phyloP scores from a whole-genome alignment of 2,329 filamentous ascomycete genomes.

The Sodiomyces alkalinus region DNA sequence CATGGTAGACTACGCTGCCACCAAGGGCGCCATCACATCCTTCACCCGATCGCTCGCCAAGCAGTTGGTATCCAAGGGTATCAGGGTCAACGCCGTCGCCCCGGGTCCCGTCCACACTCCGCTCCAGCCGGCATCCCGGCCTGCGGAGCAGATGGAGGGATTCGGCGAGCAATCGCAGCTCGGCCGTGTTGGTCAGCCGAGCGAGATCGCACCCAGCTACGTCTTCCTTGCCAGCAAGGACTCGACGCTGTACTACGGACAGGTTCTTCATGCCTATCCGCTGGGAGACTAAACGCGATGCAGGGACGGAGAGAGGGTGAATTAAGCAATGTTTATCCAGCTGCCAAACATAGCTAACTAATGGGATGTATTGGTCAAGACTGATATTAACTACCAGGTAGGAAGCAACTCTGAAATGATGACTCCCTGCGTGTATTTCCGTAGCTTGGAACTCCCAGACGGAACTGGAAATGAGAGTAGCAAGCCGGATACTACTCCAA shows the following conservation, averaged over 20 bases:
- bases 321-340: too few species aligned
- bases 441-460: too few species aligned
- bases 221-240: constrained; percentile 25
- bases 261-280: constrained; percentile 23
- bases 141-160: constrained; percentile 27
- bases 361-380: too few species aligned
- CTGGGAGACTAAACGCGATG: constrained; percentile 24
- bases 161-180: constrained; percentile 23
- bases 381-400: too few species aligned
- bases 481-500: too few species aligned
- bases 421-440: too few species aligned
- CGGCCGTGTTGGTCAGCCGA: constrained; percentile 25
- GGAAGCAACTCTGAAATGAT: too few species aligned
- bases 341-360: too few species aligned
- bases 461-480: too few species aligned
- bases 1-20: constrained; percentile 40
- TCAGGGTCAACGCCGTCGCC: constrained; percentile 34
- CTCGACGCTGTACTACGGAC: constrained; percentile 21
- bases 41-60: constrained; percentile 38
- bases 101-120: constrained; percentile 27
- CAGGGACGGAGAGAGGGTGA: too few species aligned
- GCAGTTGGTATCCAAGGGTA: constrained; percentile 38
- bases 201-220: constrained; percentile 25
- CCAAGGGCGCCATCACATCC: constrained; percentile 41
- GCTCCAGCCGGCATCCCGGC: constrained; percentile 24